Evolutionary conservation across 2,329 filamentous ascomycete genomes (phyloP).

Genomic region (Uncinocarpus reesii): DNA sequence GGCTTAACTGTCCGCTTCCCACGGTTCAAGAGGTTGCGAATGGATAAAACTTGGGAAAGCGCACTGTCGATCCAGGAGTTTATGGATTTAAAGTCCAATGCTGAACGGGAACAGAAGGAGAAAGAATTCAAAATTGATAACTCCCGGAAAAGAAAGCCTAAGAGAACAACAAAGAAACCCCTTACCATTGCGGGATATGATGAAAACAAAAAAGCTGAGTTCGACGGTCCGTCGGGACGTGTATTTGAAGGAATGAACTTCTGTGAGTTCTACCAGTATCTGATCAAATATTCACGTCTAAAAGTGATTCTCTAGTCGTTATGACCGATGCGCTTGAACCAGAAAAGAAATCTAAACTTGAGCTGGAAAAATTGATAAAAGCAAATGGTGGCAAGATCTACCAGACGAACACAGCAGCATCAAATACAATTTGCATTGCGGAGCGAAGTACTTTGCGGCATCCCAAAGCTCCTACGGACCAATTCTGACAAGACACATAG

Average conservation of each 20-base stretch:
- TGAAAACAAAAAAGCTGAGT: constrained; percentile 40
- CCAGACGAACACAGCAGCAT: constrained; percentile 56
- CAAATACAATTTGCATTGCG: constrained; percentile 60
- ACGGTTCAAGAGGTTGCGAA: constrained; percentile 68
- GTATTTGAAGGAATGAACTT: constrained; percentile 70
- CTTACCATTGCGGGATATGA: constrained; percentile 66
- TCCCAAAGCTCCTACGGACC: neutral
- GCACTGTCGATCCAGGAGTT: constrained; percentile 73
- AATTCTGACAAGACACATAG: constrained; percentile 19
- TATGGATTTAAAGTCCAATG: constrained; percentile 55
- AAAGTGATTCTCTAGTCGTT: constrained; percentile 40
- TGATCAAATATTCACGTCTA: constrained; percentile 12
- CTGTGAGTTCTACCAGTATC: constrained; percentile 37
- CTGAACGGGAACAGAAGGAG: constrained; percentile 60
- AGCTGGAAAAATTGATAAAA: constrained; percentile 73
- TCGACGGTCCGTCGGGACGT: constrained; percentile 49
- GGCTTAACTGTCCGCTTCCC: constrained; percentile 79
- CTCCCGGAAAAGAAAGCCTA: constrained; percentile 52
- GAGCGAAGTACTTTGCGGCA: constrained; percentile 51
- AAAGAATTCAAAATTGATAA: constrained; percentile 66
- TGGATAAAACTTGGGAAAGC: constrained; percentile 75
- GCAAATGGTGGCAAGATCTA: constrained; percentile 69
- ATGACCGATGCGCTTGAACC: constrained; percentile 50
- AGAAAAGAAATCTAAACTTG: constrained; percentile 61
- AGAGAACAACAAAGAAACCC: constrained; percentile 52